phyloP scores from a whole-genome alignment of 2,329 filamentous ascomycete species.

The Drechslerella dactyloides region DNA sequence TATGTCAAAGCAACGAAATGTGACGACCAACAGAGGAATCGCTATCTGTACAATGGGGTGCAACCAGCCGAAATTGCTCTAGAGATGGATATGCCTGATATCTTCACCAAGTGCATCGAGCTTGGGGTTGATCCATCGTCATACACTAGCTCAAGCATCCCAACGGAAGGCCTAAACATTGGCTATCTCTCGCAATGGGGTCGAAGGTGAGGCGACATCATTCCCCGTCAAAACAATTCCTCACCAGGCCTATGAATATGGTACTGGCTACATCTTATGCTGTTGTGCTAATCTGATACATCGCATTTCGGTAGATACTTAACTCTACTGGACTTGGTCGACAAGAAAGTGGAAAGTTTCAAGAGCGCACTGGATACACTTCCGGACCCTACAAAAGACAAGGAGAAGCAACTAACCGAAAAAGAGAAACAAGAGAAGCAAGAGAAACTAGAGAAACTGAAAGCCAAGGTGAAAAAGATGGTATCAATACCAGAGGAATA shows the following conservation, averaged over 20 bases:
- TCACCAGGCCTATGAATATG: too few species aligned
- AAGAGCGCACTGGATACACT: neutral
- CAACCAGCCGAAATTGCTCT: conserved; percentile 72
- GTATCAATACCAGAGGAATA: conserved; percentile 17
- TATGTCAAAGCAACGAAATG: conserved; percentile 65
- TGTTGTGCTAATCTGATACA: too few species aligned
- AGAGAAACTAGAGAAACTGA: neutral
- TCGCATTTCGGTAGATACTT: conserved; percentile 52
- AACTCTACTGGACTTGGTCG: neutral
- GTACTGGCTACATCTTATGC: too few species aligned
- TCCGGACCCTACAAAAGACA: conserved; percentile 56
- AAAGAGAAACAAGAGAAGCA: neutral
- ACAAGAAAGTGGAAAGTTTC: neutral
- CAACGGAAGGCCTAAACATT: neutral
- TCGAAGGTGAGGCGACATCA: too few species aligned
- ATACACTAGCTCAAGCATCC: conserved; percentile 57
- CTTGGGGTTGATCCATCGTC: conserved; percentile 71
- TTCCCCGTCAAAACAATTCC: too few species aligned
- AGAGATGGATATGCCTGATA: conserved; percentile 60
- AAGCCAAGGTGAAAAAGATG: conserved; percentile 10
- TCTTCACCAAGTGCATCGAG: conserved; percentile 67
- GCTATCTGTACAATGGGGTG: conserved; percentile 56
- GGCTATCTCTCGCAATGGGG: conserved; percentile 45
- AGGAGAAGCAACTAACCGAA: too few species aligned
- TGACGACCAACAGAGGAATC: conserved; percentile 5